A percentile compares a stretch with the other conserved stretches of the same genome.
phyloP scores from a whole-genome alignment of 257 asterid species.

The Prunella vulgaris region DNA sequence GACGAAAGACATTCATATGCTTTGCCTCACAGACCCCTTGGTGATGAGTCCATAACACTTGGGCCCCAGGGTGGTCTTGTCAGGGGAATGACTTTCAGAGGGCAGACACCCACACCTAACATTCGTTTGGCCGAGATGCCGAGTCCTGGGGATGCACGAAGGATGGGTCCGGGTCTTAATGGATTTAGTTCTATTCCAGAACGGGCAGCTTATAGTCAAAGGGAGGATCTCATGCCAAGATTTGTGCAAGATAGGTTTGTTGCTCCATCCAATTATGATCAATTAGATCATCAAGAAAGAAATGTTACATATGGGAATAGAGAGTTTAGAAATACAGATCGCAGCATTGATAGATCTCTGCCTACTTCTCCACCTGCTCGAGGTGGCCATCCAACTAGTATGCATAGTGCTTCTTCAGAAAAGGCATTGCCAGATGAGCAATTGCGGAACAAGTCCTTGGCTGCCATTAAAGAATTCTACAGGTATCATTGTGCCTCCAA shows the following conservation, averaged over 20 bases:
- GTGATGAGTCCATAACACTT: constrained; percentile 72
- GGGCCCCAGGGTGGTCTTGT: constrained; percentile 98
- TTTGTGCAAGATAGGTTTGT: constrained; percentile 46
- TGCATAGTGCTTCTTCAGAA: constrained; percentile 43
- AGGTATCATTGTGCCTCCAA: constrained; percentile 43
- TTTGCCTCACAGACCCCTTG: constrained; percentile 70
- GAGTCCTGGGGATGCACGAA: constrained; percentile 50
- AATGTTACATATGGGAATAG: constrained; percentile 26
- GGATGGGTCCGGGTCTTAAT: constrained; percentile 49
- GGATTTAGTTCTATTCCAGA: constrained; percentile 54
- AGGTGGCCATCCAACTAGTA: constrained; percentile 32
- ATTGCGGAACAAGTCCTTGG: constrained; percentile 54
- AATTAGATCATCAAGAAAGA: constrained; percentile 35
- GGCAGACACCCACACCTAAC: constrained; percentile 45
- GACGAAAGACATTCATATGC: constrained; percentile 54
- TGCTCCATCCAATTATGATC: constrained; percentile 41
- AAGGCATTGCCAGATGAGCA: constrained; percentile 54
- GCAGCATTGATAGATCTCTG: constrained; percentile 23
- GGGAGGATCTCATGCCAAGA: constrained; percentile 61
- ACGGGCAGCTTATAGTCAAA: constrained; percentile 45
- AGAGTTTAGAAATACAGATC: constrained; percentile 34
- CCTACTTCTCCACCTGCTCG: constrained; percentile 40
- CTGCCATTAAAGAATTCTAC: constrained; percentile 88
- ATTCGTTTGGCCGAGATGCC: constrained; percentile 34
- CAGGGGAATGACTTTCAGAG: constrained; percentile 72